A percentile compares a stretch with the other conserved stretches of the same genome.
These are phyloP conservation scores for Euclidium syriacum DNA, from an alignment of 345 rosid species.

Conservation along the genomic window DNA sequence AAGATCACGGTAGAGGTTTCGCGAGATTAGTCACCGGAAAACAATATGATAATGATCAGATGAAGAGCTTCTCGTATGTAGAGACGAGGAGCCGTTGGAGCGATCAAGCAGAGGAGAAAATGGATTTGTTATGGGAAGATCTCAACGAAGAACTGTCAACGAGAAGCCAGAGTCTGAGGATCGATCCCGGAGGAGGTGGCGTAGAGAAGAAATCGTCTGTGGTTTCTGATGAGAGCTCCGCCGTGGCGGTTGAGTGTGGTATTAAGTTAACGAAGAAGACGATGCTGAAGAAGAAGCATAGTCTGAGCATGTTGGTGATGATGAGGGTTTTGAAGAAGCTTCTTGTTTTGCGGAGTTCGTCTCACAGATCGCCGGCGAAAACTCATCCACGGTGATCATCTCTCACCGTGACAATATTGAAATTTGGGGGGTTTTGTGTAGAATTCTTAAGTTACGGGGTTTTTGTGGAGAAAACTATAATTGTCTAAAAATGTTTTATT, in stretches of 20 bases:
- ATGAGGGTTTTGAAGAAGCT: constrained; percentile 51
- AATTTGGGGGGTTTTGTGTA: not conserved
- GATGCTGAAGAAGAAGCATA: constrained; percentile 26
- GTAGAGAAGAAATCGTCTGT: constrained; percentile 12
- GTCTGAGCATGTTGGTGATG: constrained; percentile 38
- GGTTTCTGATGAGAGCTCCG: not conserved
- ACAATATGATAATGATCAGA: constrained; percentile 1
- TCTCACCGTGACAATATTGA: not conserved
- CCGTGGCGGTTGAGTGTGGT: constrained; percentile 29
- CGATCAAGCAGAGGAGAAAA: constrained; percentile 44
- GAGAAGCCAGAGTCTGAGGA: constrained; percentile 23
- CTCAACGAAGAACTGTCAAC: constrained; percentile 52
- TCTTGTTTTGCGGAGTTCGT: constrained; percentile 40
- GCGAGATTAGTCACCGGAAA: not conserved
- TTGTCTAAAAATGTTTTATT: not conserved
- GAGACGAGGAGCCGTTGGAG: constrained; percentile 23
- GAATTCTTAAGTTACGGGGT: constrained; percentile 7
- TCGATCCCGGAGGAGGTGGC: not conserved
- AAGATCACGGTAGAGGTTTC: not conserved
- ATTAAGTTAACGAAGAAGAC: constrained; percentile 30
- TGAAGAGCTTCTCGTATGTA: constrained; percentile 36
- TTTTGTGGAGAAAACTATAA: not conserved
- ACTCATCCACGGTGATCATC: constrained; percentile 30
- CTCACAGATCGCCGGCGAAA: constrained; percentile 31
- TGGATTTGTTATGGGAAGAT: constrained; percentile 92